A percentile compares a stretch with the other conserved stretches of the same genome.
Conservation (phyloP, 805 yeast species). For the Lachancea kluyveri region DNA sequence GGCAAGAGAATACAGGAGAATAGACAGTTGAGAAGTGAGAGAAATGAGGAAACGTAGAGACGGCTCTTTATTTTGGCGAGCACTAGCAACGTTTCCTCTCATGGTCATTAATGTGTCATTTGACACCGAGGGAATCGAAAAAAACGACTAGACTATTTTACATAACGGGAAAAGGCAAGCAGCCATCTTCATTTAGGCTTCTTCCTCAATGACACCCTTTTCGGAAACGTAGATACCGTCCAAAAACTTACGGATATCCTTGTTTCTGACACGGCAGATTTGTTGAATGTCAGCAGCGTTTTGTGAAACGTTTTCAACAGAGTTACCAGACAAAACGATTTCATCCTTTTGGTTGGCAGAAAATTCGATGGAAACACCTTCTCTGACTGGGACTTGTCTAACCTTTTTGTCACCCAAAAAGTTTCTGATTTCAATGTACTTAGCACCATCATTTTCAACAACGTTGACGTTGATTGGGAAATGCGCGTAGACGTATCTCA, state of each 20-base stretch:
- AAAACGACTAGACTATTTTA: slow-evolving; percentile 1
- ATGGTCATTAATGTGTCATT: slow-evolving; percentile 5
- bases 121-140: slow-evolving; percentile 3
- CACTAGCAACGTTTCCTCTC: slow-evolving; percentile 24
- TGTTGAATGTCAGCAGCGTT: slow-evolving; percentile 98
- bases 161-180: neutral
- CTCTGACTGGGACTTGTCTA: slow-evolving; percentile 78
- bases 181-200: slow-evolving; percentile 27
- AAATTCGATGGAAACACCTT: slow-evolving; percentile 82
- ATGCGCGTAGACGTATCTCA: slow-evolving; percentile 99
- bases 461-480: slow-evolving; percentile 99
- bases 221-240: slow-evolving; percentile 99
- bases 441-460: slow-evolving; percentile 66
- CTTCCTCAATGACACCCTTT: slow-evolving; percentile 82
- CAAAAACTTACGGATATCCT: slow-evolving; percentile 99
- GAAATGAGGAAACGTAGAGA: slow-evolving; percentile 15
- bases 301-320: slow-evolving; percentile 95
- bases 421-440: slow-evolving; percentile 93
- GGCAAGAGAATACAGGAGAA: neutral
- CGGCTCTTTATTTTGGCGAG: slow-evolving; percentile 24
- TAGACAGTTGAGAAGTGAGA: neutral
- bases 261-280: slow-evolving; percentile 97
- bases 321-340: slow-evolving; percentile 88
- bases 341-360: slow-evolving; percentile 91
- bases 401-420: slow-evolving; percentile 99